Percentiles rank a stretch among this genome's conserved stretches.
These are phyloP conservation scores for Cladosporium sp. DNA, from an alignment of 2,329 filamentous ascomycete species.

Conservation along the genomic window DNA sequence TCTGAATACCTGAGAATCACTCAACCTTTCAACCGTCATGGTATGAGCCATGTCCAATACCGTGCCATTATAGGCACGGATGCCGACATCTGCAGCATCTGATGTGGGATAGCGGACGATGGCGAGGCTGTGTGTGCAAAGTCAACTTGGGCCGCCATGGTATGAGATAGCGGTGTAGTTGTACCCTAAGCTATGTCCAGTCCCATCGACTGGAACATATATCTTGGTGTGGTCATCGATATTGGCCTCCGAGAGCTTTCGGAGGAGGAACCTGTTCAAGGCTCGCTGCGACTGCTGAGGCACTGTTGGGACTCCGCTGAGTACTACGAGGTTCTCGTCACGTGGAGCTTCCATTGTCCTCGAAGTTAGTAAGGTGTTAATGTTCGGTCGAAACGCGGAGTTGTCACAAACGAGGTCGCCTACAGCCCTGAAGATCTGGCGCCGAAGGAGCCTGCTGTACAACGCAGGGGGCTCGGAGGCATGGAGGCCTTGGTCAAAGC, in stretches of 20 bases:
- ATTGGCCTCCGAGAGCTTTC: not conserved
- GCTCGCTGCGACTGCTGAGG: not conserved
- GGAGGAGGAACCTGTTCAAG: not conserved
- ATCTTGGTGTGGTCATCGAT: not conserved
- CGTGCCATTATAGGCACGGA: not conserved
- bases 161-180: not conserved
- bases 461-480: not conserved
- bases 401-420: not conserved
- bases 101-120: not conserved
- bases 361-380: not conserved
- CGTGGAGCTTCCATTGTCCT: not conserved
- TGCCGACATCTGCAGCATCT: not conserved
- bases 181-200: not conserved
- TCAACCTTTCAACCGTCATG: not conserved
- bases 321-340: not conserved
- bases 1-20: not conserved
- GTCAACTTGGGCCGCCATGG: not conserved
- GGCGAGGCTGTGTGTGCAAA: not conserved
- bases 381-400: not conserved
- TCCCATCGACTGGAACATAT: conserved; percentile 2
- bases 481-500: not conserved
- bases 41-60: not conserved
- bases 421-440: not conserved
- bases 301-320: not conserved
- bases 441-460: not conserved